Evolutionary conservation across 2,329 filamentous ascomycete genomes (phyloP), one percentile per base, ranked within the genome.

Genomic region (Curvularia eragrostidis): DNA sequence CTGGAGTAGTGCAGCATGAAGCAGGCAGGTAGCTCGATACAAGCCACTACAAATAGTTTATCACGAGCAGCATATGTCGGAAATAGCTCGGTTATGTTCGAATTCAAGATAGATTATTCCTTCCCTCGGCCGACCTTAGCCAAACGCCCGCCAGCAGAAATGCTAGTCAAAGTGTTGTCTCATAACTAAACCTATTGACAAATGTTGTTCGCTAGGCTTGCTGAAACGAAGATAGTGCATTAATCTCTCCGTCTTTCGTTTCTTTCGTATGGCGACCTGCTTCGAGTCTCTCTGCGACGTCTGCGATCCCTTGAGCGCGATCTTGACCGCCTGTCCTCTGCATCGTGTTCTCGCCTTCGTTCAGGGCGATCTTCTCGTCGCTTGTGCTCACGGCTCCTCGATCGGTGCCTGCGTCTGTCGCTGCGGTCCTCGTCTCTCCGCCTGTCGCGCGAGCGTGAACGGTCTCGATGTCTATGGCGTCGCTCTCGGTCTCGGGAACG

Each of bases 401-500:
- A 74, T 15, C 69, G 62, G 38, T 70, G 64, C 43, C 69, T 62
- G 8, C 61, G 63, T 54, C 71, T 71, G 30, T 77, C 74, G 18
- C 72, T 70, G 46, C 70, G 67, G 51, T 68, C 65, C 5, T 61
- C 64, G 44, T 71, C 65, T 24, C 68, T 66, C 34, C 63, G 58
- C 41, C 55, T 65, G 18, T 74, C 72, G 21, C 65, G 65, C 24
- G 72, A 75, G 41, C 70, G 58, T 30, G 73, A 74, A 8, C 71
- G 67, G 39, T 75, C 62, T 4, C 65, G 59, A 19, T 70, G 64
- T 59, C 66, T 71, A 42, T 71, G 66, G n/a, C 67, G 64, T 51
- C 69, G 63, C 18, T 68, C 63, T n/a, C 65, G 66, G 23, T 75
- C 67, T 21, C 62, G 56, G 6, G 73, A 75, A 34, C 66, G 62